Base-by-base conservation (phyloP, 176 grass and related monocot genomes). In the Lolium rigidum region DNA sequence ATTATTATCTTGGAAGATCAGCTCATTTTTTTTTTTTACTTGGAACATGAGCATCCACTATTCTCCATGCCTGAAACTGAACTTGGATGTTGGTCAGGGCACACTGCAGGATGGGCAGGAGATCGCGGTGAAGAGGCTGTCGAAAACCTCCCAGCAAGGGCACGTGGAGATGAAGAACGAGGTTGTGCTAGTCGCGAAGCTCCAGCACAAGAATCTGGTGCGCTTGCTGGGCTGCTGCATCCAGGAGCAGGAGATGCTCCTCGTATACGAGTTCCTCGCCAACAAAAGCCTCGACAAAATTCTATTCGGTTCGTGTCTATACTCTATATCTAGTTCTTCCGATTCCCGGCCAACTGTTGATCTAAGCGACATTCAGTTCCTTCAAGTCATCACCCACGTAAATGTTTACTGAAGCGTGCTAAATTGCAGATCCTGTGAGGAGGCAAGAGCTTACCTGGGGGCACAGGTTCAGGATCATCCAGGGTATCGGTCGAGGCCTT, bases 81-180 rank as follows among this genome's bases (percentile, higher is more conserved):
- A 22, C 75, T 60, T 39, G 21, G 2, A 0, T 49, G 47, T 56
- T 60, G 5, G 3, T 41, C 56, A 92, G 90, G 93, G 90, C 16
- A 77, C 15, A 0, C 49, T 94, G 15, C 79, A 15, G 46, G 66
- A 90, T 9, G 85, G 85, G 12, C 24, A 85, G 17, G 82, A 64
- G 10, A 92, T 92, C 41, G 93, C 93, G 5, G 93, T 94, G 66
- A 94, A 94, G 58, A 94, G 93, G 16, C 1, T 94, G 1, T 86
- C 87, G 2, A 14, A 14, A 14, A 83, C 71, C 15, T 94, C 93
- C 0, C 44, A 44, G n/a, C 87, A 94, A 74, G 93, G 90, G 7
- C 57, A 66, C 0, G 4, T 51, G 48, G 78, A 95, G 47, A 74
- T 92, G 39, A 89, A 44, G 81, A 95, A 88, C 50, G 88, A 92